A percentile compares a stretch with the other conserved stretches of the same genome.
Conservation (phyloP, 805 yeast genomes). For the Wickerhamiella occidentalis region DNA sequence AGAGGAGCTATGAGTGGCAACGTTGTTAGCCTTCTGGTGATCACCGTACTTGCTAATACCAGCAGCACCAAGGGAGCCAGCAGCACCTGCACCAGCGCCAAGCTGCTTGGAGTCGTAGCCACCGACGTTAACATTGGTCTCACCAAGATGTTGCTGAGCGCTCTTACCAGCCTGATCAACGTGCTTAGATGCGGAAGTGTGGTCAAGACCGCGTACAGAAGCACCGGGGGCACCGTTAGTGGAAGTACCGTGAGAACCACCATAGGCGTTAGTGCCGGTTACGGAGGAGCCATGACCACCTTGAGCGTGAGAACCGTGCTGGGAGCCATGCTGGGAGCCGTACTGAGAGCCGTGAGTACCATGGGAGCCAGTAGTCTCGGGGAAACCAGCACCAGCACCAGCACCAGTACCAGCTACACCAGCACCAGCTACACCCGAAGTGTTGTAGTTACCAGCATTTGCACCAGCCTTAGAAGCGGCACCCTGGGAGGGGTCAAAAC, state of each 20-base stretch:
- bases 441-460: neutral
- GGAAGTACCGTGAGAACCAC: slow-evolving; percentile 1
- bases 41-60: slow-evolving; percentile 1
- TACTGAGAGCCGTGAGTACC: slow-evolving; percentile 1
- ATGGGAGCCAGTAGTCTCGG: slow-evolving; percentile 19
- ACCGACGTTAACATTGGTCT: slow-evolving; percentile 5
- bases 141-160: slow-evolving; percentile 1
- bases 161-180: slow-evolving; percentile 1
- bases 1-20: neutral
- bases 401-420: slow-evolving; percentile 11
- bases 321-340: too few species aligned
- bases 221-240: neutral
- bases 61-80: slow-evolving; percentile 8
- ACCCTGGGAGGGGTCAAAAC: slow-evolving; percentile 7
- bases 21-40: slow-evolving; percentile 4
- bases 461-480: neutral
- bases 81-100: slow-evolving; percentile 9
- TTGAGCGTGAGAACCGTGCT: neutral
- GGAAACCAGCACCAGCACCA: slow-evolving; percentile 22
- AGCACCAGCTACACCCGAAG: neutral
- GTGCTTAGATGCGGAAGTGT: neutral
- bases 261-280: neutral
- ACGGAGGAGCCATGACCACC: neutral
- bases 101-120: slow-evolving; percentile 3
- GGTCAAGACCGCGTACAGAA: neutral